Conservation (phyloP, 306 rosid species). For the Medicago truncatula region MtrunA17r5.0-ANR NC_053044.1:28747501-28748000, state of each 20-base stretch:
- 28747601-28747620: slow-evolving; percentile 94
- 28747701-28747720: slow-evolving; percentile 73
- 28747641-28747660: slow-evolving; percentile 93
- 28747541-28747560: slow-evolving; percentile 82
- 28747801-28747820: slow-evolving; percentile 64
- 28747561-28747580: slow-evolving; percentile 86
- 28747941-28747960: slow-evolving; percentile 67
- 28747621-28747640: slow-evolving; percentile 90
- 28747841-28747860: slow-evolving; percentile 90
- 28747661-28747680: slow-evolving; percentile 94
- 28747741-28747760: slow-evolving; percentile 76
- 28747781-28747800: slow-evolving; percentile 94
- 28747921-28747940: slow-evolving; percentile 48
- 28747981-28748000: slow-evolving; percentile 80
- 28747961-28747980: slow-evolving; percentile 82
- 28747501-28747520: slow-evolving; percentile 87
- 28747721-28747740: slow-evolving; percentile 74
- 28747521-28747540: slow-evolving; percentile 63
- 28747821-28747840: slow-evolving; percentile 71
- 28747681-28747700: slow-evolving; percentile 67
- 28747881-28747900: slow-evolving; percentile 73
- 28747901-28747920: slow-evolving; percentile 53
- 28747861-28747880: slow-evolving; percentile 89
- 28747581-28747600: slow-evolving; percentile 84
- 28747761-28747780: slow-evolving; percentile 41